Percentiles rank a stretch among this genome's conserved stretches.
phyloP scores from a whole-genome alignment of 805 yeast species.

The Sugiyamaella boreocaroliniensis region DNA sequence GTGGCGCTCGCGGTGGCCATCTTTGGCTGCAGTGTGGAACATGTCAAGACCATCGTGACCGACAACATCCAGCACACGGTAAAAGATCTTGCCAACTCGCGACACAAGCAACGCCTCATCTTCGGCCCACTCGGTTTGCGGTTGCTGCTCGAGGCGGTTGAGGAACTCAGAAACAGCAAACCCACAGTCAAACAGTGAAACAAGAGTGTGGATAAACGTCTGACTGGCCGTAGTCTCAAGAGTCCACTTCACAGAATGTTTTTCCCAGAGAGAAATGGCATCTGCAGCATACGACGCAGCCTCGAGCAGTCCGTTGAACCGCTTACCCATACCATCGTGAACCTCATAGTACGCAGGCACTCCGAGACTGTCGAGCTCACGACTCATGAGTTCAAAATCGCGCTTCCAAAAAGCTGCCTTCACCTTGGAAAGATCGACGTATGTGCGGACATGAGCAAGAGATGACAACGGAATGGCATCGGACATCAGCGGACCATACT shows the following conservation, averaged over 20 bases:
- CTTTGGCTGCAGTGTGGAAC: not conserved
- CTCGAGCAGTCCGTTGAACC: constrained; percentile 27
- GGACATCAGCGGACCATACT: constrained; percentile 35
- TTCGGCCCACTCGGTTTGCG: constrained; percentile 14
- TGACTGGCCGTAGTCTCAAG: constrained; percentile 27
- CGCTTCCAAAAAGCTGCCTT: constrained; percentile 37
- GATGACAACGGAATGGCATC: constrained; percentile 39
- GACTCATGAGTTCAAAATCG: constrained; percentile 33
- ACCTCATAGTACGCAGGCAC: constrained; percentile 13
- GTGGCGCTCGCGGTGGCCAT: not conserved
- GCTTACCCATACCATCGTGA: constrained; percentile 6
- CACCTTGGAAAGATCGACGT: constrained; percentile 33
- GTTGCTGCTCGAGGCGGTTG: constrained; percentile 19
- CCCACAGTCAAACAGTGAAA: constrained; percentile 33
- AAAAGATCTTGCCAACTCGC: constrained; percentile 19
- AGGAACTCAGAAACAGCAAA: constrained; percentile 32
- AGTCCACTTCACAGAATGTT: constrained; percentile 29
- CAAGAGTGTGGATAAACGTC: constrained; percentile 31
- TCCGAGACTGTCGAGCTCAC: constrained; percentile 21
- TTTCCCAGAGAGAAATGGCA: constrained; percentile 34
- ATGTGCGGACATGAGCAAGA: constrained; percentile 31
- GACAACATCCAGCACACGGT: constrained; percentile 22
- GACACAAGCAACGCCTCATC: constrained; percentile 18
- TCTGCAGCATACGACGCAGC: constrained; percentile 36
- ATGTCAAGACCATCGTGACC: constrained; percentile 17